Evolutionary conservation across 1,284 basidiomycete species (phyloP).

Genomic region (Naganishia sp.): DNA sequence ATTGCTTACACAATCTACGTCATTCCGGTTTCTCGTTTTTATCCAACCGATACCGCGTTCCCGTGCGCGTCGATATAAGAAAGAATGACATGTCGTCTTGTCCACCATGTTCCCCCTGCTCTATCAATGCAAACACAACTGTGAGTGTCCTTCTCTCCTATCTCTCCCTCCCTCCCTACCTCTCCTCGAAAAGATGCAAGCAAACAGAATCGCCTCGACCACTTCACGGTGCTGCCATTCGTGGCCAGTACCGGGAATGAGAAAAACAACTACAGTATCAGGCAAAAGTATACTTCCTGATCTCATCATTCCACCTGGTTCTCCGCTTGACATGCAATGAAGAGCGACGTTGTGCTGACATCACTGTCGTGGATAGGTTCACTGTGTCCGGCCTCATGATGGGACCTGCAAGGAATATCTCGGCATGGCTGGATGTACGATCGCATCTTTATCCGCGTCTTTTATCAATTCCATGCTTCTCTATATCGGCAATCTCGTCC

Average conservation of each 20-base stretch:
- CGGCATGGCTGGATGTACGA: no score
- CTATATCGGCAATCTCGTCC: no score
- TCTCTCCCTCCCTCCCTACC: not conserved
- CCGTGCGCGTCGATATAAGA: not conserved
- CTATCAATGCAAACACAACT: not conserved
- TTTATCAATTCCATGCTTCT: no score
- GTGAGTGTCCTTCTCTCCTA: slow-evolving; percentile 3
- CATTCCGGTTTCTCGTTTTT: not conserved
- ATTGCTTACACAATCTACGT: not conserved
- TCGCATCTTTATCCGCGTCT: no score
- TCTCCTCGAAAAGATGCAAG: slow-evolving; percentile 21
- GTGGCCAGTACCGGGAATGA: slow-evolving; percentile 1
- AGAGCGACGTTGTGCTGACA: no score
- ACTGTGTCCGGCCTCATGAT: no score
- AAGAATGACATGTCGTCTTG: not conserved
- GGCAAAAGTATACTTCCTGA: slow-evolving; percentile 30
- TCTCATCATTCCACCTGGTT: not conserved
- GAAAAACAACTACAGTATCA: slow-evolving; percentile 27
- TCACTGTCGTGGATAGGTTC: no score
- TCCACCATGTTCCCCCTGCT: not conserved
- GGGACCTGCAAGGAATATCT: no score
- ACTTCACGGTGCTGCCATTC: not conserved
- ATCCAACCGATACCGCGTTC: not conserved
- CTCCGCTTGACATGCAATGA: no score
- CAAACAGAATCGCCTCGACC: slow-evolving; percentile 28